Conservation (phyloP, 805 yeast species). For the Isabelozyma rhagii region DNA sequence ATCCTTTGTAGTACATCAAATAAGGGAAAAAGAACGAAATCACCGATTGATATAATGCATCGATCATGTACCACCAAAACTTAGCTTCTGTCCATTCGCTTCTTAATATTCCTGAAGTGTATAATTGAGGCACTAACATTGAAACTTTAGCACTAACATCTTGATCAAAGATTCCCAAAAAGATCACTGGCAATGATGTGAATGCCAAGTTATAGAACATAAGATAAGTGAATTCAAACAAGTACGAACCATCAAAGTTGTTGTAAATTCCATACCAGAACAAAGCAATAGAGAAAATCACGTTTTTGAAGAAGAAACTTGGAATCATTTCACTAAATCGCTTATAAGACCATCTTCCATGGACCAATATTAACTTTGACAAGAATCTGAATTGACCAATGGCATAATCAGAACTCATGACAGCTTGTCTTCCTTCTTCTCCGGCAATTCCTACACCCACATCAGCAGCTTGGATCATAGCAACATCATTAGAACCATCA, state of each 20-base stretch:
- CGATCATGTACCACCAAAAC: slow-evolving; percentile 71
- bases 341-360: slow-evolving; percentile 86
- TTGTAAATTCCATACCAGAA: slow-evolving; percentile 79
- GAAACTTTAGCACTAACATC: slow-evolving; percentile 72
- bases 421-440: slow-evolving; percentile 89
- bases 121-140: slow-evolving; percentile 69
- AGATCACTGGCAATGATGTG: slow-evolving; percentile 77
- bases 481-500: slow-evolving; percentile 87
- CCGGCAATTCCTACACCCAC: slow-evolving; percentile 90
- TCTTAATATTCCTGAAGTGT: slow-evolving; percentile 69
- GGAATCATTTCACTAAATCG: slow-evolving; percentile 83
- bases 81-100: slow-evolving; percentile 67
- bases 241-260: slow-evolving; percentile 75
- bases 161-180: slow-evolving; percentile 77
- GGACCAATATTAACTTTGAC: slow-evolving; percentile 64
- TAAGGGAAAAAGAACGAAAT: slow-evolving; percentile 75
- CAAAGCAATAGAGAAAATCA: slow-evolving; percentile 66
- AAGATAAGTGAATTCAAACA: slow-evolving; percentile 74
- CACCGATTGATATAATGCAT: slow-evolving; percentile 73
- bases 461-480: slow-evolving; percentile 87
- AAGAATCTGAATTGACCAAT: slow-evolving; percentile 78
- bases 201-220: slow-evolving; percentile 82
- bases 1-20: slow-evolving; percentile 33
- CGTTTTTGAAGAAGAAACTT: slow-evolving; percentile 75
- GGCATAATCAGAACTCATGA: slow-evolving; percentile 85